A percentile compares a stretch with the other conserved stretches of the same genome.
Conservation (phyloP, 768 basidiomycete genomes). For the Tricholoma furcatifolium region DNA sequence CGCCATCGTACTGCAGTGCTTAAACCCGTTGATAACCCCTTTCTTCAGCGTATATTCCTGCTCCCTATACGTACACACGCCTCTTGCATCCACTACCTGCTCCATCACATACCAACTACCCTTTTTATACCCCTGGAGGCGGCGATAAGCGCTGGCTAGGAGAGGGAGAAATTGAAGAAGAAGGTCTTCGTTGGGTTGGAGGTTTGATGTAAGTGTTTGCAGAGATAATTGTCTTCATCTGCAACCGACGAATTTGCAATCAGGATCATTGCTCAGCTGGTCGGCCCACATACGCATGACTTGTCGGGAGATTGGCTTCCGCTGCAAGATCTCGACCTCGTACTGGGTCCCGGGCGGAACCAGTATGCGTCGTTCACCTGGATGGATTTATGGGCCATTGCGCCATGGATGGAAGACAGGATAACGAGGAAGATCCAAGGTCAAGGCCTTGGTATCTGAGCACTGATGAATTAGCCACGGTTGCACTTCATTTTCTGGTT, state of each 20-base stretch:
- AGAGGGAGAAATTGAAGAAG: slow-evolving; percentile 49
- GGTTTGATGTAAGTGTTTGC: slow-evolving; percentile 47
- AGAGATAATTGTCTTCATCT: background rate
- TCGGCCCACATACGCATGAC: slow-evolving; percentile 42
- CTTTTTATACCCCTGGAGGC: slow-evolving; percentile 70
- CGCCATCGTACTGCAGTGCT: slow-evolving; percentile 10
- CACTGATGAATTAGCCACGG: background rate
- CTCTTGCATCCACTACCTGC: slow-evolving; percentile 60
- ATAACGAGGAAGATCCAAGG: slow-evolving; percentile 68
- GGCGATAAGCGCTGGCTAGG: slow-evolving; percentile 64
- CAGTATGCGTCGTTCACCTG: slow-evolving; percentile 73
- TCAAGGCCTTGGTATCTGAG: slow-evolving; percentile 62
- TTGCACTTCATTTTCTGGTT: background rate
- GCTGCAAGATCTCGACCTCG: slow-evolving; percentile 48
- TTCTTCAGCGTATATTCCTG: slow-evolving; percentile 28
- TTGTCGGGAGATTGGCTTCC: slow-evolving; percentile 29
- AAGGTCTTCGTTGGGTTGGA: slow-evolving; percentile 73
- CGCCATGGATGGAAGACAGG: slow-evolving; percentile 75
- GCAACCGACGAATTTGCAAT: background rate
- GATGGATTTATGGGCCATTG: slow-evolving; percentile 67
- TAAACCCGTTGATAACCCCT: slow-evolving; percentile 8
- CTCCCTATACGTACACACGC: slow-evolving; percentile 36
- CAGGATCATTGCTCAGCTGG: slow-evolving; percentile 65
- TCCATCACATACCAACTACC: slow-evolving; percentile 58
- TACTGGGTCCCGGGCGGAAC: slow-evolving; percentile 44